Base-by-base conservation (phyloP, 2,329 filamentous ascomycete genomes). In the Plenodomus lindquistii region DNA sequence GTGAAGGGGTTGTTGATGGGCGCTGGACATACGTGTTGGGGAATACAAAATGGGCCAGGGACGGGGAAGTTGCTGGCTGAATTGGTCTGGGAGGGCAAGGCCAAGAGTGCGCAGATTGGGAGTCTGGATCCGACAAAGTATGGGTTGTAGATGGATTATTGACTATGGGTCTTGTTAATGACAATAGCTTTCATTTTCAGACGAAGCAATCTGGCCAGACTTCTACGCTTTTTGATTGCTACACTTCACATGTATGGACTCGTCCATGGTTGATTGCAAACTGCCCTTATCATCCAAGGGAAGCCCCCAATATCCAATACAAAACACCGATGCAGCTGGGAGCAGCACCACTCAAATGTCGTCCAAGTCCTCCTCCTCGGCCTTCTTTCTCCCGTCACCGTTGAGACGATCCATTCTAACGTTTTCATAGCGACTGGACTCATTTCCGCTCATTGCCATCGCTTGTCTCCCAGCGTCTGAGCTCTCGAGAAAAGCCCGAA, bases 21-120 rank as follows among this genome's bases (percentile, higher is more conserved):
- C 0, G 82, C 90, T 0, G 94, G 94, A 0, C 94, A 99, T 77
- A 96, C 91, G 1, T 97, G 93, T 75, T 99, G 94, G 94, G 94
- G 94, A 0, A 96, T 99, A 18, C 93, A 97, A 75, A 97, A 99
- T 75, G 91, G 86, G 0, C 92, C 93, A 1, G 94, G 82, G 1
- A 97, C 93, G 29, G 76, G 74, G 1, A 76, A 74, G 57, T 48
- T 76, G 57, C 62, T 79, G 42, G 71, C 65, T 57, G 76, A 79
- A 63, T 65, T 78, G 55, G 73, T 78, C 27, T 78, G 73, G 66
- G 76, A 77, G 19, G 75, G 75, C 0, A 55, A 56, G 56, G 65
- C 68, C 10, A 73, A 54, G 71, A 77, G 72, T 67, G 77, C 72
- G 49, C 66, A 72, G 54, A 60, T 78, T 19, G 56, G 54, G 50